Percentiles rank a stretch among this genome's conserved stretches.
Evolutionary conservation across 2,329 filamentous ascomycete species (phyloP).

Genomic region (Neofusicoccum laricinum): DNA sequence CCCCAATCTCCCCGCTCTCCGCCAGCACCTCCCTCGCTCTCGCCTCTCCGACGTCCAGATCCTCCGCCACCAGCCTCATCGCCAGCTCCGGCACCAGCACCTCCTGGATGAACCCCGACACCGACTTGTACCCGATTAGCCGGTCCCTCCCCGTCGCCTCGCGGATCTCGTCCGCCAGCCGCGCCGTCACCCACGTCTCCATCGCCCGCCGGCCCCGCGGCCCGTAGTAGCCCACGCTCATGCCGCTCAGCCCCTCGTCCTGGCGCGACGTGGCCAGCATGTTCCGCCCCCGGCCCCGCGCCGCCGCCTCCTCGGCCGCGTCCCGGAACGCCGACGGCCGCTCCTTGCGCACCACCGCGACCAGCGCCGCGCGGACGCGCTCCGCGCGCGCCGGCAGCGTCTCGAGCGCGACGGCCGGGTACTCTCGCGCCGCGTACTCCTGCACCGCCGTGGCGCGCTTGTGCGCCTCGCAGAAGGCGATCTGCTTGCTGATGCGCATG

Average conservation of each 20-base stretch:
- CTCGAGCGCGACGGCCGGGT: constrained; percentile 71
- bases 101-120: constrained; percentile 35
- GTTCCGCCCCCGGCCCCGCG: constrained; percentile 58
- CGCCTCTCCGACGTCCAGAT: constrained; percentile 49
- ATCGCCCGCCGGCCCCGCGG: constrained; percentile 69
- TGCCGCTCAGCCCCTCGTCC: constrained; percentile 44
- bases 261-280: constrained; percentile 52
- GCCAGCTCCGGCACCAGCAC: constrained; percentile 71
- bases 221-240: constrained; percentile 77
- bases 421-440: constrained; percentile 54
- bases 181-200: constrained; percentile 46
- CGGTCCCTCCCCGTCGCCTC: constrained; percentile 24
- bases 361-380: constrained; percentile 55
- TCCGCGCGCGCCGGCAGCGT: constrained; percentile 58
- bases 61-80: constrained; percentile 56
- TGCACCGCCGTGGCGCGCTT: constrained; percentile 29
- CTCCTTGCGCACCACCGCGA: constrained; percentile 58
- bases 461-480: constrained; percentile 36
- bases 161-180: constrained; percentile 29
- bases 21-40: constrained; percentile 56
- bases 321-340: constrained; percentile 59
- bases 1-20: constrained; percentile 66
- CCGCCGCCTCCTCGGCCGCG: constrained; percentile 54
- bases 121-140: constrained; percentile 27
- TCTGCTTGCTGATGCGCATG: constrained; percentile 58